Evolutionary conservation across 495 filamentous ascomycete species (phyloP).

Genomic region (Xylaria palmicola): DNA sequence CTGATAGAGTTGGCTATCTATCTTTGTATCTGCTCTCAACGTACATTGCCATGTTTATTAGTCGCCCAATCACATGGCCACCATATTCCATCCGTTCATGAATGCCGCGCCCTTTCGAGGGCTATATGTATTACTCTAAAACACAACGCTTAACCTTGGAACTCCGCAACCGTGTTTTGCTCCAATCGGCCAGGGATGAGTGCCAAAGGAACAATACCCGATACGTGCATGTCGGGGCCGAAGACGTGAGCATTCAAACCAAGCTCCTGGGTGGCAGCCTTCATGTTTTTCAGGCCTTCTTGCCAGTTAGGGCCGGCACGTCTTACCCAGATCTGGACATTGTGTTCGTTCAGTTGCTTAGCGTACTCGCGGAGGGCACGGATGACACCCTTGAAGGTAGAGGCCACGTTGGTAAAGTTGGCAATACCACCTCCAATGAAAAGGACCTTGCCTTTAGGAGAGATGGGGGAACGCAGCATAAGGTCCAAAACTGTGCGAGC

Average conservation of each 20-base stretch:
- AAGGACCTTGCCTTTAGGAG: conserved; percentile 91
- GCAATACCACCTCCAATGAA: conserved; percentile 99
- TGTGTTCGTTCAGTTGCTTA: conserved; percentile 86
- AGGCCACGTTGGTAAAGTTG: conserved; percentile 98
- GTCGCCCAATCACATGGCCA: conserved; percentile 15
- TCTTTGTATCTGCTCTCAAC: conserved; percentile 13
- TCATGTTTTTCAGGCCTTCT: conserved; percentile 99
- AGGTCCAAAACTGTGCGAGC: conserved; percentile 94
- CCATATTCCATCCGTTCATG: conserved; percentile 10
- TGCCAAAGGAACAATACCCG: conserved; percentile 63
- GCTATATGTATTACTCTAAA: conserved; percentile 17
- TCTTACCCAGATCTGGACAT: conserved; percentile 98
- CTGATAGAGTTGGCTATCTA: conserved; percentile 13
- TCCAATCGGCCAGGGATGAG: conserved; percentile 57
- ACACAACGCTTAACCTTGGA: conserved; percentile 43
- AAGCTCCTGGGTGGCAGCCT: conserved; percentile 89
- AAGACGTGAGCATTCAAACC: conserved; percentile 94
- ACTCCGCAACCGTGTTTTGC: conserved; percentile 53
- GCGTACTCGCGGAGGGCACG: conserved; percentile 91
- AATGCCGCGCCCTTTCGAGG: conserved; percentile 3
- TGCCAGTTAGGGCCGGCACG: conserved; percentile 99
- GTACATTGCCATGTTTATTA: conserved; percentile 19
- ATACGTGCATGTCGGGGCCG: conserved; percentile 91
- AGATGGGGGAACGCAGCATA: conserved; percentile 87
- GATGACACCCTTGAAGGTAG: conserved; percentile 99